Evolutionary conservation across 805 yeast genomes (phyloP).

Genomic region (Dipodascus geniculatus): DNA sequence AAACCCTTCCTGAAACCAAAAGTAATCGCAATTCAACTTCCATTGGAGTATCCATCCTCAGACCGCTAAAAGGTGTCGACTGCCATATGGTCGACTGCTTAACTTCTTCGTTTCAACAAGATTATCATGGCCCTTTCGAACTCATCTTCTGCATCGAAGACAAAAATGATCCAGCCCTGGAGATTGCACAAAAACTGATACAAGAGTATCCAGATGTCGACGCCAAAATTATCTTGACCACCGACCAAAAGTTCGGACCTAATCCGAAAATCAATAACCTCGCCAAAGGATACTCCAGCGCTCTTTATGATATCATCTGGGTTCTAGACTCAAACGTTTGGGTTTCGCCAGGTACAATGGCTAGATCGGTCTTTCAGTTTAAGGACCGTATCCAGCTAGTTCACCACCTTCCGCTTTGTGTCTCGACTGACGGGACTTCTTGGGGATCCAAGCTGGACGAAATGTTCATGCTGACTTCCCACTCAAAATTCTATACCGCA

Average conservation of each 20-base stretch:
- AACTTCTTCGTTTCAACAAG: slow-evolving; percentile 54
- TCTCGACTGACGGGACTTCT: slow-evolving; percentile 20
- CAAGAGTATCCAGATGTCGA: slow-evolving; percentile 43
- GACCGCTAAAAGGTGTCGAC: slow-evolving; percentile 81
- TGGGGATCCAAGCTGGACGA: slow-evolving; percentile 69
- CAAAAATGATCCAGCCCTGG: slow-evolving; percentile 50
- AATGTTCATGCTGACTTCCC: slow-evolving; percentile 74
- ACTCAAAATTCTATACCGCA: slow-evolving; percentile 72
- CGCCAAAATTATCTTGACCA: slow-evolving; percentile 42
- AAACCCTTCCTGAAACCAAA: background rate
- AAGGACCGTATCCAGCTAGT: slow-evolving; percentile 42
- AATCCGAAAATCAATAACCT: slow-evolving; percentile 84
- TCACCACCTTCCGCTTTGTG: slow-evolving; percentile 59
- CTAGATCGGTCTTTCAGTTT: slow-evolving; percentile 46
- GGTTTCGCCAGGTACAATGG: slow-evolving; percentile 53
- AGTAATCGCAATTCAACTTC: too few species aligned
- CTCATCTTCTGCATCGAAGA: slow-evolving; percentile 67
- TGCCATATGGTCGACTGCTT: slow-evolving; percentile 60
- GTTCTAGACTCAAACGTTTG: slow-evolving; percentile 78
- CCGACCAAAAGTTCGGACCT: slow-evolving; percentile 49
- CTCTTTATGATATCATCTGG: slow-evolving; percentile 71
- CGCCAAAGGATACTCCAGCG: slow-evolving; percentile 63
- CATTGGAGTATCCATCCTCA: slow-evolving; percentile 67
- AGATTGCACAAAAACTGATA: slow-evolving; percentile 40
- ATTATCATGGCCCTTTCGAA: slow-evolving; percentile 54